Evolutionary conservation across 2,329 filamentous ascomycete species (phyloP).

Genomic region (Pyrenophora seminiperda): DNA sequence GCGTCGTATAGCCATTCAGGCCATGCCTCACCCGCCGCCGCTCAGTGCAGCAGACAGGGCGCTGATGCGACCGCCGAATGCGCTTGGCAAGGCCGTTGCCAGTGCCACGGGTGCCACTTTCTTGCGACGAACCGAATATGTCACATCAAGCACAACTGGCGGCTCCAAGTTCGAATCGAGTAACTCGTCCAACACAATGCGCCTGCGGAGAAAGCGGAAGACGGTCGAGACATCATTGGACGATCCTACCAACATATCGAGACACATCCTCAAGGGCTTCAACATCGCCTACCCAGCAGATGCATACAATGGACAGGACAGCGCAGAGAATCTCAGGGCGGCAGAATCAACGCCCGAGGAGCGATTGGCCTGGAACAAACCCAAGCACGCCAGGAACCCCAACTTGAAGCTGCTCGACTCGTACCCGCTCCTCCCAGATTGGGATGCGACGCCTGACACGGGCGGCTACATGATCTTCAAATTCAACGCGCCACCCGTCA

Average conservation of each 20-base stretch:
- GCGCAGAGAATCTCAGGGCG: conserved; percentile 57
- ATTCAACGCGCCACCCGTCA: conserved; percentile 64
- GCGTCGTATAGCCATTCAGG: conserved; percentile 72
- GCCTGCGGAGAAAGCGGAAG: conserved; percentile 46
- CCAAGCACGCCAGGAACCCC: conserved; percentile 64
- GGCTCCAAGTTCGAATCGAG: conserved; percentile 57
- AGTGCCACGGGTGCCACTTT: conserved; percentile 84
- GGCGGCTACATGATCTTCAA: conserved; percentile 66
- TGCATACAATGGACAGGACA: conserved; percentile 71
- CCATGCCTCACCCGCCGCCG: conserved; percentile 70
- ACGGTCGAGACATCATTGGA: conserved; percentile 53
- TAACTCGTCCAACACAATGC: conserved; percentile 54
- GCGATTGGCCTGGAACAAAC: conserved; percentile 63
- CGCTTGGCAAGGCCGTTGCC: conserved; percentile 81
- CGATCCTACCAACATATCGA: conserved; percentile 65
- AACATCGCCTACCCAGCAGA: conserved; percentile 67
- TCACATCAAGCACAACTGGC: conserved; percentile 61
- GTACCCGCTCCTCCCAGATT: conserved; percentile 66
- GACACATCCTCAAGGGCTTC: conserved; percentile 67
- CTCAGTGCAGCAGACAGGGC: conserved; percentile 83
- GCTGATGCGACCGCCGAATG: conserved; percentile 80
- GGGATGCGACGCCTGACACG: conserved; percentile 63
- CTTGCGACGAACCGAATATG: conserved; percentile 94
- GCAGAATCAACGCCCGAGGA: conserved; percentile 61
- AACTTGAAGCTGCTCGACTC: conserved; percentile 63